phyloP scores from a whole-genome alignment of 257 asterid genomes.

The Solanum ossicruentum region DNA sequence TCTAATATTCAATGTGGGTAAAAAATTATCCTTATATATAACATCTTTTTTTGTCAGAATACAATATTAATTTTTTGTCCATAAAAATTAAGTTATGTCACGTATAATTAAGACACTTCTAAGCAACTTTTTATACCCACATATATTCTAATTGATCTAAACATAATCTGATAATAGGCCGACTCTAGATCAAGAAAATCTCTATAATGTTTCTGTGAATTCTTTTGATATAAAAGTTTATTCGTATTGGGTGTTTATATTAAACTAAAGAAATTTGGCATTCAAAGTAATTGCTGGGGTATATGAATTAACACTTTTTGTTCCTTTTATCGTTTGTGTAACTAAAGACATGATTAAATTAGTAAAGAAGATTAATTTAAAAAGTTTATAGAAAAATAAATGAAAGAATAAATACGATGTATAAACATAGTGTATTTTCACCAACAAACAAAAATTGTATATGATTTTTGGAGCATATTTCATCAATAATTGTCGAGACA shows the following conservation, averaged over 20 bases:
- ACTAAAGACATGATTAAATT: not conserved
- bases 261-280: not conserved
- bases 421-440: not conserved
- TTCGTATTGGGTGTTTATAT: too few relatives aligned
- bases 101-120: not conserved
- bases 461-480: not conserved
- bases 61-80: not conserved
- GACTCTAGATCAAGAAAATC: too few relatives aligned
- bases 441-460: not conserved
- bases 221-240: too few relatives aligned
- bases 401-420: not conserved
- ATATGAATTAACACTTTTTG: not conserved
- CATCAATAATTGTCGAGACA: not conserved
- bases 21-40: not conserved
- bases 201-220: too few relatives aligned
- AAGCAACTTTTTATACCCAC: not conserved
- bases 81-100: not conserved
- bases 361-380: not conserved
- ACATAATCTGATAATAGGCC: too few relatives aligned
- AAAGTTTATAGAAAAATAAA: not conserved
- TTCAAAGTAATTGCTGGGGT: not conserved
- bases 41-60: not conserved
- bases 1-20: fast-evolving
- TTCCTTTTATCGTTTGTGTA: not conserved
- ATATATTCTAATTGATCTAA: not conserved